Percentiles rank a stretch among this genome's conserved stretches.
Conservation (phyloP, 148 eudicot genomes). For the Vaccinium darrowii region DNA sequence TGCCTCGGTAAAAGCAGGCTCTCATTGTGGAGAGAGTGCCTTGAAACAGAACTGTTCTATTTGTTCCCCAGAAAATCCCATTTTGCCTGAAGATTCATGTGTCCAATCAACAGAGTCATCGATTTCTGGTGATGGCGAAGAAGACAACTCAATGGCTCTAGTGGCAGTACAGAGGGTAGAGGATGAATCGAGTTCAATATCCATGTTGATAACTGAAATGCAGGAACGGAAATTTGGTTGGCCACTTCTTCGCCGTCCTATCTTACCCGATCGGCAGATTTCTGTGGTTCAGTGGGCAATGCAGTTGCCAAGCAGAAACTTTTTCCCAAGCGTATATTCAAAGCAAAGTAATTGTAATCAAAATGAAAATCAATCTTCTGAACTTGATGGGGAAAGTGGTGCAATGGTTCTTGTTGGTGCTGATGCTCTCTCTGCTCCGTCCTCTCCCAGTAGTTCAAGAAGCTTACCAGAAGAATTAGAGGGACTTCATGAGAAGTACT, state of each 20-base stretch:
- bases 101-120: constrained; percentile 25
- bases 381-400: constrained; percentile 49
- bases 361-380: constrained; percentile 29
- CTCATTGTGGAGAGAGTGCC: constrained; percentile 18
- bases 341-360: constrained; percentile 20
- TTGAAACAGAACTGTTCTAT: constrained; percentile 48
- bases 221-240: constrained; percentile 68
- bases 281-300: constrained; percentile 68
- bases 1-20: constrained; percentile 16
- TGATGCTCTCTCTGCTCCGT: constrained; percentile 23
- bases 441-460: constrained; percentile 27
- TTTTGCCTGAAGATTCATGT: constrained; percentile 18
- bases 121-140: constrained; percentile 17
- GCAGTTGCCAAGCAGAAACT: constrained; percentile 50
- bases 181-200: constrained; percentile 35
- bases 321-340: constrained; percentile 24
- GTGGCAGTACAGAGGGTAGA: constrained; percentile 42
- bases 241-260: constrained; percentile 58
- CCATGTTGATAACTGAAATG: constrained; percentile 36
- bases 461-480: constrained; percentile 49
- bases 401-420: constrained; percentile 49
- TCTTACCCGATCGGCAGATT: constrained; percentile 38
- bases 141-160: constrained; percentile 56
- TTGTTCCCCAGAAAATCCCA: constrained; percentile 39
- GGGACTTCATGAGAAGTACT: constrained; percentile 68